phyloP scores from a whole-genome alignment of 2,329 filamentous ascomycete species.

The Peltaster fructicola region DNA sequence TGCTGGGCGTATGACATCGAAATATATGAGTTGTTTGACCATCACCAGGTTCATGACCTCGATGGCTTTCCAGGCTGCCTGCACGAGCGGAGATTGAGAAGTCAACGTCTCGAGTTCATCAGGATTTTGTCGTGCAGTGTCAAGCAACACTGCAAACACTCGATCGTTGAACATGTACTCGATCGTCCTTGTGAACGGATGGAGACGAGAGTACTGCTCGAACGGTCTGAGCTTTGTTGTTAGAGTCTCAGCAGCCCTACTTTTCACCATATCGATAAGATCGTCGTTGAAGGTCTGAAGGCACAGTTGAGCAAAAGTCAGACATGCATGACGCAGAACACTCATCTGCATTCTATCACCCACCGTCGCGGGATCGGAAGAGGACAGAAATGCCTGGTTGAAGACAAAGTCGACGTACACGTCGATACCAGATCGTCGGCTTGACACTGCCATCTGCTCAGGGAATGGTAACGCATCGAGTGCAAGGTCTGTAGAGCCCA shows the following conservation, averaged over 20 bases:
- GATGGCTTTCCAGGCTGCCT: constrained; percentile 62
- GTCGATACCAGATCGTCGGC: constrained; percentile 72
- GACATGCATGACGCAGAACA: constrained; percentile 58
- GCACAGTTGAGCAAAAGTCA: constrained; percentile 67
- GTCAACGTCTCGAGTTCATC: constrained; percentile 53
- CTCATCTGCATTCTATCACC: constrained; percentile 32
- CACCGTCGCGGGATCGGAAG: constrained; percentile 4
- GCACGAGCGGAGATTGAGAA: constrained; percentile 63
- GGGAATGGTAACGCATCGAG: constrained; percentile 65
- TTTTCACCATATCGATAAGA: constrained; percentile 69
- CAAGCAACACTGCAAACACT: constrained; percentile 63
- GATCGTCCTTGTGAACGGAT: constrained; percentile 89
- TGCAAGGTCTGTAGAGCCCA: constrained; percentile 43
- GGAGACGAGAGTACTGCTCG: constrained; percentile 63
- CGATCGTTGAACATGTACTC: constrained; percentile 96
- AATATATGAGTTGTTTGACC: constrained; percentile 77
- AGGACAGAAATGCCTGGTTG: constrained; percentile 50
- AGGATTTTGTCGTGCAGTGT: constrained; percentile 58
- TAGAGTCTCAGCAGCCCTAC: constrained; percentile 55
- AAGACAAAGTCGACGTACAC: constrained; percentile 84
- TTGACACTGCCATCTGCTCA: constrained; percentile 60
- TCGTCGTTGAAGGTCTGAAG: constrained; percentile 86
- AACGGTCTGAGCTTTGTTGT: constrained; percentile 60
- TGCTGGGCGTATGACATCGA: constrained; percentile 69
- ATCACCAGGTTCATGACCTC: constrained; percentile 70